phyloP scores from a whole-genome alignment of 352 stramenopile genomes.

The Globisporangium heterothallicum region DNA sequence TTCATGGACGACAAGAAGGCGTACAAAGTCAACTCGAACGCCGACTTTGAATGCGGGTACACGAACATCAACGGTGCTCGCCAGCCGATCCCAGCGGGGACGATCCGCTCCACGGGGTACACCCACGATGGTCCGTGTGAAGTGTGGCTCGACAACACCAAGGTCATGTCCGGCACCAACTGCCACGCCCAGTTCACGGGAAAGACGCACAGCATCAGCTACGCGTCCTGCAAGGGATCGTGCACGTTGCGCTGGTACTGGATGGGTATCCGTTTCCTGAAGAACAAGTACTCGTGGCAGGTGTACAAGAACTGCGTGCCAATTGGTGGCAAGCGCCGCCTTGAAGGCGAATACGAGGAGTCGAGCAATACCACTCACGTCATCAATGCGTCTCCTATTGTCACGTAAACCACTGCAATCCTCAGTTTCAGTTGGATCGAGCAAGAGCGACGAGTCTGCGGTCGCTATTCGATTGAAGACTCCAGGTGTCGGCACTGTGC shows the following conservation, averaged over 20 bases:
- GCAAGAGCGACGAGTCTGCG: neutral
- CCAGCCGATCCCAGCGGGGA: constrained; percentile 23
- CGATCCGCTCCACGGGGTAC: constrained; percentile 21
- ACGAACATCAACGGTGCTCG: constrained; percentile 19
- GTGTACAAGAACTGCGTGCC: constrained; percentile 45
- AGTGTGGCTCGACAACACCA: constrained; percentile 36
- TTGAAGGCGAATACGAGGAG: constrained; percentile 1
- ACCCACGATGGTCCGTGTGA: constrained; percentile 41
- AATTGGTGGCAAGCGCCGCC: neutral
- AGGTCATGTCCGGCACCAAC: constrained; percentile 28
- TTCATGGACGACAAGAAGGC: constrained; percentile 16
- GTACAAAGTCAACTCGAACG: constrained; percentile 9
- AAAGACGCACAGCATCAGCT: constrained; percentile 31
- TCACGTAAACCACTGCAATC: neutral
- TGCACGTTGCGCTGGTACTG: constrained; percentile 41
- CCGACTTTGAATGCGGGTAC: constrained; percentile 29
- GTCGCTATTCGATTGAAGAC: too few relatives aligned
- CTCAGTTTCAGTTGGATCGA: too few relatives aligned
- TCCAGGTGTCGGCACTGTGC: too few relatives aligned
- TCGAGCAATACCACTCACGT: neutral
- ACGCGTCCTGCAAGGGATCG: constrained; percentile 26
- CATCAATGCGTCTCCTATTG: neutral
- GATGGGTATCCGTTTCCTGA: constrained; percentile 33
- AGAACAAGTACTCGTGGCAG: constrained; percentile 52
- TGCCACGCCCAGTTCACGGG: constrained; percentile 29